Percentiles rank a stretch among this genome's conserved stretches.
phyloP scores from a whole-genome alignment of 352 stramenopile genomes.

The Halophytophthora batemanensis region DNA sequence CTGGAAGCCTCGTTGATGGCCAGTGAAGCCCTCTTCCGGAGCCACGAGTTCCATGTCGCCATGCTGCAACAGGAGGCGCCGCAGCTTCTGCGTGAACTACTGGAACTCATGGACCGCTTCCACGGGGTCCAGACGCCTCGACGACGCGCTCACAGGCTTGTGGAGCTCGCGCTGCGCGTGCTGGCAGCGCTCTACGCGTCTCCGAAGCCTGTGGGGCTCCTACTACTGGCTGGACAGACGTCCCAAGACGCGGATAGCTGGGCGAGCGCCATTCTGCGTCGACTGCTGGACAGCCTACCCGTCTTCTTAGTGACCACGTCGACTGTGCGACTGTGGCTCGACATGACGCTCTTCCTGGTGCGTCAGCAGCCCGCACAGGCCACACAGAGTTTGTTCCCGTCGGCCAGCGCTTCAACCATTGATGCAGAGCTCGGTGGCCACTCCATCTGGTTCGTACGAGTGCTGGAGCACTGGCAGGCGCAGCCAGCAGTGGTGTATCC shows the following conservation, averaged over 20 bases:
- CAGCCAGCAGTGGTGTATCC: slow-evolving; percentile 8
- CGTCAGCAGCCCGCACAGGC: slow-evolving; percentile 10
- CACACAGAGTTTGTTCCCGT: slow-evolving; percentile 6
- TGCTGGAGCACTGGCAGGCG: slow-evolving; percentile 17
- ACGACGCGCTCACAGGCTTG: slow-evolving; percentile 16
- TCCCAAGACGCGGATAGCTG: slow-evolving; percentile 6
- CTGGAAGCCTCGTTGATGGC: slow-evolving; percentile 29
- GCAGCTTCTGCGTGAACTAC: slow-evolving; percentile 19
- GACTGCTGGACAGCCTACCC: slow-evolving; percentile 15
- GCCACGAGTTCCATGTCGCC: slow-evolving; percentile 31
- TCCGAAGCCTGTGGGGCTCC: slow-evolving; percentile 1
- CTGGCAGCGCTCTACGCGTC: slow-evolving; percentile 16
- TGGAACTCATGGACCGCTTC: slow-evolving; percentile 23
- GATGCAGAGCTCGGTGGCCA: background rate
- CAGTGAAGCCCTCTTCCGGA: slow-evolving; percentile 24
- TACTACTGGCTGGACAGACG: slow-evolving; percentile 12
- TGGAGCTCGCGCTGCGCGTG: slow-evolving; percentile 14
- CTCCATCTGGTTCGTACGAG: slow-evolving; percentile 8
- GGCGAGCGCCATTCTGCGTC: slow-evolving; percentile 9
- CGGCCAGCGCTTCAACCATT: background rate
- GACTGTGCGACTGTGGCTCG: slow-evolving; percentile 17
- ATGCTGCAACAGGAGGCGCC: slow-evolving; percentile 4
- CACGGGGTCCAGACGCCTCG: slow-evolving; percentile 9
- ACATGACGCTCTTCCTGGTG: slow-evolving; percentile 15
- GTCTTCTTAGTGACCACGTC: slow-evolving; percentile 13